phyloP scores from a whole-genome alignment of 1,139 yeast species.

The Hansenula lynferdii region DNA sequence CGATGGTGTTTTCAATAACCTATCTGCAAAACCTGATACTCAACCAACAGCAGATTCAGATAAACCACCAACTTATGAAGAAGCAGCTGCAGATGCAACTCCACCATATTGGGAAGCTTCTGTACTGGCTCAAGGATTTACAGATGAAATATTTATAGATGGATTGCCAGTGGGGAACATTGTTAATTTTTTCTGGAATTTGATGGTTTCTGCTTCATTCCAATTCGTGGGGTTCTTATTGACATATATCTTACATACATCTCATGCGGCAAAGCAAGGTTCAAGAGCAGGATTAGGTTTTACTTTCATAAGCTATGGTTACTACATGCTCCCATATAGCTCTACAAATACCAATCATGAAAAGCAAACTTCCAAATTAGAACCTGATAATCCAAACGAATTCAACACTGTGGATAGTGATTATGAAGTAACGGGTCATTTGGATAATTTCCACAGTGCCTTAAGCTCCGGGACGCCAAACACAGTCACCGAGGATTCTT shows the following conservation, averaged over 20 bases:
- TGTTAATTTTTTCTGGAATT: conserved; percentile 86
- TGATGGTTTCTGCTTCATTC: conserved; percentile 81
- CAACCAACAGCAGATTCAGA: conserved; percentile 38
- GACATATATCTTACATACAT: conserved; percentile 87
- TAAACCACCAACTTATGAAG: conserved; percentile 90
- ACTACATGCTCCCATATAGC: conserved; percentile 53
- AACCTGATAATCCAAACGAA: conserved; percentile 53
- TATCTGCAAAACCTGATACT: conserved; percentile 77
- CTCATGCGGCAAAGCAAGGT: conserved; percentile 97
- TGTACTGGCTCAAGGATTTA: conserved; percentile 74
- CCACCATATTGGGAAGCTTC: conserved; percentile 98
- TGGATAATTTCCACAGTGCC: conserved; percentile 45
- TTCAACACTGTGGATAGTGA: conserved; percentile 40
- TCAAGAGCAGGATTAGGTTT: conserved; percentile 90
- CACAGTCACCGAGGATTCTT: conserved; percentile 22
- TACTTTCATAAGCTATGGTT: conserved; percentile 76
- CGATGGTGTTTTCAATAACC: conserved; percentile 92
- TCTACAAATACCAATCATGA: conserved; percentile 17
- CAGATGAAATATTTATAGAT: conserved; percentile 88
- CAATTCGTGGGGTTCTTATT: conserved; percentile 91
- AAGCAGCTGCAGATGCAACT: conserved; percentile 90
- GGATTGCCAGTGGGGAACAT: conserved; percentile 96
- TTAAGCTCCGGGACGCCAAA: conserved; percentile 33
- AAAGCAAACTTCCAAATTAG: conserved; percentile 30
- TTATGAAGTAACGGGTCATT: conserved; percentile 33